Evolutionary conservation across 1,284 basidiomycete genomes (phyloP), one percentile per base, ranked within the genome.

Genomic region (Apiotrichum sp.): DNA sequence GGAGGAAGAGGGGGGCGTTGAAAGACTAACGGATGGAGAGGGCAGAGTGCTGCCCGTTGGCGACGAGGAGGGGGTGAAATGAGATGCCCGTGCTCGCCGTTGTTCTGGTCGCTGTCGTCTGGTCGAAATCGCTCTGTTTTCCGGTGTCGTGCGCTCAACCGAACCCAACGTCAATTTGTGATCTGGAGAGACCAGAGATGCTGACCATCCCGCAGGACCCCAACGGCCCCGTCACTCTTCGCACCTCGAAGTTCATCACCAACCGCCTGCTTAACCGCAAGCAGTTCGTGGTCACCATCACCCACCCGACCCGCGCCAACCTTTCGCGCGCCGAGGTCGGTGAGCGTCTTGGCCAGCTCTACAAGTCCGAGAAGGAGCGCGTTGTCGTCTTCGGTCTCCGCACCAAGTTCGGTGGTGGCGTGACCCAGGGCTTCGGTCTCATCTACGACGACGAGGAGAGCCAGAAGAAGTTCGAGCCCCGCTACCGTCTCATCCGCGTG

Each of bases 201-300:
- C 13, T 31, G 29, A 9, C 8, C 5, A 31, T 34, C n/a, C 14
- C 10, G 1, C 52, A 75, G 77, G 93, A 93, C 80, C 83, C 81
- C 78, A 81, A 84, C 80, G 87, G 93, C 78, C 89, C 95, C 68
- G 85, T 99, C 71, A 98, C 96, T 67, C 83, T 98, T 77, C 90
- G 96, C 73, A 98, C 96, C 58, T 89, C 95, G 80, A 98, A 99
- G 83, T 98, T 98, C 84, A 90, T 98, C 79, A 97, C 93, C 73
- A 98, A 99, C 86, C 91, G 93, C 67, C 88, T 98, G 66, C 83
- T 99, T 59, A 87, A 91, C 73, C 89, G 96, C 72, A 81, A 79
- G 73, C 82, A 82, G 81, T 93, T 95, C 74, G 84, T 97, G 69
- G 82, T 97, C 63, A 95, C 97, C 72, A 85, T 98, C 73, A 86